Evolutionary conservation across 1,284 basidiomycete genomes (phyloP), one percentile per base, ranked within the genome.

Genomic region (Sporisorium graminicola): DNA sequence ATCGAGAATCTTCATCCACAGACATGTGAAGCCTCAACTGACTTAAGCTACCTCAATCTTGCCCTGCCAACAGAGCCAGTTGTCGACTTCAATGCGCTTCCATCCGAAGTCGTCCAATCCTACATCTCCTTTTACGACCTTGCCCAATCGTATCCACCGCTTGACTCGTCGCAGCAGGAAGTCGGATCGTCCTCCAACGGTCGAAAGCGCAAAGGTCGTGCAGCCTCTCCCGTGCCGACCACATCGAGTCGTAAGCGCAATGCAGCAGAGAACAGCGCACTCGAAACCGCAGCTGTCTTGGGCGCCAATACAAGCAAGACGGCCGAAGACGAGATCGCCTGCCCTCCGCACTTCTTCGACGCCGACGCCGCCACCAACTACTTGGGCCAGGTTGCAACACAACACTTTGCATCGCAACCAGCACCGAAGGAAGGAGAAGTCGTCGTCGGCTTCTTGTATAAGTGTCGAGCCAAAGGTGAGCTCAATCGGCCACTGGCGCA

Each of bases 401-500:
- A 66, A 20, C 81, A 82, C 60, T 80, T 82, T 57, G 68, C 65
- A n/a, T 68, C 46, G 3, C 74, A 77, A 47, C 81, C 80, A 7
- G 66, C 78, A 14, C 81, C 81, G 2, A 82, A 82, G 56, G 81
- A 82, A 42, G 81, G 81, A 12, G 81, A 82, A 56, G 76, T 82
- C 2, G 81, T 82, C 0, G 81, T 82, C 2, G 78, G 78, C 1
- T 82, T 82, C 61, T 54, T 82, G 56, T 82, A 82, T 63, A 73
- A 80, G 62, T 81, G 80, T 50, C 62, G 66, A 16, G 78, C 73
- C 16, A 76, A 75, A 52, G 80, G 81, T 57, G 73, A 82, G 69
- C 65, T 77, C 24, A 77, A 72, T 46, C 29, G 66, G 24, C 74
- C 74, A 18, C 50, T 77, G 12, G 74, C 69, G 18, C 74, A 77